A percentile compares a stretch with the other conserved stretches of the same genome.
These are phyloP conservation scores for Novymonas esmeraldas DNA, from an alignment of 208 protist genomes.

Conservation along the genomic window DNA sequence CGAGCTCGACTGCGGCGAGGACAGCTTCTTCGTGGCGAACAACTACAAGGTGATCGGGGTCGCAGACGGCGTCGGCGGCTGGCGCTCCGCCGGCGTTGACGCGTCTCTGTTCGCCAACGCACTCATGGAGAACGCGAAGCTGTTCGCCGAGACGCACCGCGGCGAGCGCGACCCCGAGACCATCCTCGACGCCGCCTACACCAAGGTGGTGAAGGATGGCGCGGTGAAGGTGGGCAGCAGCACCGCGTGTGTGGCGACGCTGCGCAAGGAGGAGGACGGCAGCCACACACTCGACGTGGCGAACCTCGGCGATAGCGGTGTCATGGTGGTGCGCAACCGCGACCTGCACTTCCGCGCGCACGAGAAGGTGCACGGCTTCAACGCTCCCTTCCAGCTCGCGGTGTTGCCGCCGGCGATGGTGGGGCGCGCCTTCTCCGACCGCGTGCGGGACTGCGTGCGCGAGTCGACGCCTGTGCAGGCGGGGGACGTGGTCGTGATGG, in stretches of 20 bases:
- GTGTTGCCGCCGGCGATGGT: conserved; percentile 72
- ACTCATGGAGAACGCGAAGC: conserved; percentile 92
- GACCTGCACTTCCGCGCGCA: conserved; percentile 77
- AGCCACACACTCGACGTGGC: conserved; percentile 80
- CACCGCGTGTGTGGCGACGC: conserved; percentile 85
- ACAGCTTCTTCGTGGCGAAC: conserved; percentile 94
- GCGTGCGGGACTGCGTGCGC: conserved; percentile 68
- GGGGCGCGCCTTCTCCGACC: conserved; percentile 76
- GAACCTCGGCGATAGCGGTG: conserved; percentile 91
- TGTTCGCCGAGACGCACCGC: conserved; percentile 84
- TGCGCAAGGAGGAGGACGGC: conserved; percentile 57
- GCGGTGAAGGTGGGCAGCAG: conserved; percentile 90
- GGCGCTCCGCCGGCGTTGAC: conserved; percentile 86
- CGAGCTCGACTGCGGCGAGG: conserved; percentile 93
- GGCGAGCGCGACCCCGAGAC: conserved; percentile 77
- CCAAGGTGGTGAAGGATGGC: conserved; percentile 73
- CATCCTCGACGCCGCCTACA: conserved; percentile 85
- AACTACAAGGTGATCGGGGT: conserved; percentile 92
- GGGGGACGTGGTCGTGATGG: conserved; percentile 92
- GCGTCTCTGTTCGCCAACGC: conserved; percentile 82
- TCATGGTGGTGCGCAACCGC: conserved; percentile 85
- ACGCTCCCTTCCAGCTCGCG: conserved; percentile 92
- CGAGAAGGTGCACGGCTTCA: conserved; percentile 92
- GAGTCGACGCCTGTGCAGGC: conserved; percentile 80
- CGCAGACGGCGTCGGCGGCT: conserved; percentile 93